Evolutionary conservation across 257 asterid genomes (phyloP).

Genomic region (Misopates orontium): DNA sequence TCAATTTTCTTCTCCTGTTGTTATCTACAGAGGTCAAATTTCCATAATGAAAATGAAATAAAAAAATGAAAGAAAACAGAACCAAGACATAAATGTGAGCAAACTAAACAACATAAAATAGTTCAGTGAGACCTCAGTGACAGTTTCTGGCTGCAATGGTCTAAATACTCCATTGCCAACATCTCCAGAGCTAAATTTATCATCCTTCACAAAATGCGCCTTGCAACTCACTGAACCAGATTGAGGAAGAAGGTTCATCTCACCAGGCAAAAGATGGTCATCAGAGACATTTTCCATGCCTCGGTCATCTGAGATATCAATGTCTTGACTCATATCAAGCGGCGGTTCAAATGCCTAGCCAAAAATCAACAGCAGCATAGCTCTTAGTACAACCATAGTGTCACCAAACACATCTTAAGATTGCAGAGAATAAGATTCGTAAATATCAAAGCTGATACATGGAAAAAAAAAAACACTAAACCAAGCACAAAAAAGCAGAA

Average conservation of each 20-base stretch:
- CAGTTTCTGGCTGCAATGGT: conserved; percentile 38
- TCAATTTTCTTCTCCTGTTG: conserved; percentile 72
- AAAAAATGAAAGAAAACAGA: conserved; percentile 25
- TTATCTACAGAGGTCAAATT: conserved; percentile 81
- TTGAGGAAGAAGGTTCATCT: conserved; percentile 34
- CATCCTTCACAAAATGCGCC: conserved; percentile 32
- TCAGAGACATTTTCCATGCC: conserved; percentile 39
- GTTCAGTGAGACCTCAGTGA: conserved; percentile 41
- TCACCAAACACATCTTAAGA: conserved; percentile 13
- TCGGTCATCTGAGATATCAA: conserved; percentile 46
- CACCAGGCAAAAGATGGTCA: conserved; percentile 35
- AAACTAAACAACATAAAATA: conserved; percentile 25
- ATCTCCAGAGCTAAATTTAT: conserved; percentile 35
- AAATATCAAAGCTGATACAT: conserved; percentile 16
- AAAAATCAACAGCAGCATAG: conserved; percentile 29
- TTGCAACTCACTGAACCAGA: conserved; percentile 38
- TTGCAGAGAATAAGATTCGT: conserved; percentile 15
- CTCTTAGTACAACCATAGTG: conserved; percentile 25
- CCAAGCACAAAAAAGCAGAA: conserved; percentile 14
- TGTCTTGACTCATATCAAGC: conserved; percentile 70
- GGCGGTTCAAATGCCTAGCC: conserved; percentile 97
- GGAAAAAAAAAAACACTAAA: background rate
- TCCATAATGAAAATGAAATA: conserved; percentile 65
- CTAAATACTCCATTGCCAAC: conserved; percentile 29
- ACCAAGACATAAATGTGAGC: conserved; percentile 28